Conservation (phyloP, 495 filamentous ascomycete genomes). For the Bryoglossum gracile region DNA sequence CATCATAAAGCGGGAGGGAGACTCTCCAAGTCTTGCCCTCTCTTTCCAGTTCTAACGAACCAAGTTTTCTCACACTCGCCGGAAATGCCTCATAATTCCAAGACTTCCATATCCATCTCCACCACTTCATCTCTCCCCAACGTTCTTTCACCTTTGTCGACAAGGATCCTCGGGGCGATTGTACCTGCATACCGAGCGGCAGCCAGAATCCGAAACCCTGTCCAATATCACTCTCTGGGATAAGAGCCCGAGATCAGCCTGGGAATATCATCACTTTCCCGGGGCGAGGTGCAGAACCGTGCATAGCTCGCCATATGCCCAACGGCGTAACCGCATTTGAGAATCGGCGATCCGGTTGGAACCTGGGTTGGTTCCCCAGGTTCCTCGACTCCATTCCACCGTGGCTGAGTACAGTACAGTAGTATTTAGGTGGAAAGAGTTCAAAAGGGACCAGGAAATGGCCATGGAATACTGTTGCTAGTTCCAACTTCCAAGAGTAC, state of each 20-base stretch:
- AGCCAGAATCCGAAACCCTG: slow-evolving; percentile 10
- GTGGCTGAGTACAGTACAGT: too few species aligned
- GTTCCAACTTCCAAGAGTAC: too few species aligned
- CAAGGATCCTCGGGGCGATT: slow-evolving; percentile 1
- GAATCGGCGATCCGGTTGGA: background rate
- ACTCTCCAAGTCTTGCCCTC: too few species aligned
- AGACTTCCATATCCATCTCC: background rate
- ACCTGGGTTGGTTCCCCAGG: background rate
- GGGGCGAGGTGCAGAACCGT: slow-evolving; percentile 3
- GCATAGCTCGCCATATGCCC: background rate
- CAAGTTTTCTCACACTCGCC: too few species aligned
- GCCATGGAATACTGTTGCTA: too few species aligned
- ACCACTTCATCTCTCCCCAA: background rate
- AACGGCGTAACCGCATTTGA: background rate
- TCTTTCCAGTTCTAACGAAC: too few species aligned
- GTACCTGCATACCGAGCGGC: slow-evolving; percentile 19
- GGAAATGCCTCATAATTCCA: background rate
- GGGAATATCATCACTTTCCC: slow-evolving; percentile 8
- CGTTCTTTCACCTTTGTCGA: background rate
- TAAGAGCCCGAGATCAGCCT: slow-evolving; percentile 3
- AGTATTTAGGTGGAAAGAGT: too few species aligned
- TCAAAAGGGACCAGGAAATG: too few species aligned
- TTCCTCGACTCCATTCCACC: background rate
- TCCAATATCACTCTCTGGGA: slow-evolving; percentile 12
- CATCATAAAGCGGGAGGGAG: too few species aligned